Base-by-base conservation (phyloP, 2,329 filamentous ascomycete species). In the Talaromyces sp. region DNA sequence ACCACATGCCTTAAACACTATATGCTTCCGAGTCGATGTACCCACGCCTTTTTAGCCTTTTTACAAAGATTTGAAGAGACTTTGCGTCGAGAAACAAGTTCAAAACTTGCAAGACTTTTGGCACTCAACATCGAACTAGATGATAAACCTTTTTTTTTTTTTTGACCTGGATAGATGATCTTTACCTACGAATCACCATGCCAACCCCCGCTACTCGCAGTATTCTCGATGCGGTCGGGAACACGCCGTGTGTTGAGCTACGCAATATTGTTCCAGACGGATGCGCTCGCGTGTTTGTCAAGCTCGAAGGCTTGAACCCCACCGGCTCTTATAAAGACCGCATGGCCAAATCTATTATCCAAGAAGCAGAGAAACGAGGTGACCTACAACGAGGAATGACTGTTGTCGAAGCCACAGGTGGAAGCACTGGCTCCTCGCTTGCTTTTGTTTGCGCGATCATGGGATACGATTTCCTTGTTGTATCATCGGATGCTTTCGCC, bases 251-350 rank as follows among this genome's bases (percentile, higher is more conserved):
- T 16, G 14, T 54, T 17, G 43, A 49, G 35, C 20, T 49, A 13
- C 39, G 11, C 1, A n/a, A 53, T 16, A 24, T 49, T 4, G 14
- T 3, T 3, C 45, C 46, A 5, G 3, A 17, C 2, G 35, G 11
- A 8, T 30, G 32, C 3, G 16, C 32, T 9, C 45, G 35, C 2
- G 4, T 36, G 17, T 32, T 48, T 7, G 2, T 51, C 5, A 43
- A 49, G 33, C 32, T 53, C 2, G 51, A 53, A 9, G 33, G 51
- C 19, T 30, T 30, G 10, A 53, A 53, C 14, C 45, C 51, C 3
- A 53, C 46, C 3, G 46, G 51, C 1, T 37, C 17, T n/a, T 29
- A 30, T 10, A 49, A 49, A 41, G 45, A 53, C 13, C 32, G 45
- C 16, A 49, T 53, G 51, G 51, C 45, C 7, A 20, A 20, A 19